Evolutionary conservation across 2,329 filamentous ascomycete genomes (phyloP).

Genomic region (Corinectria fuckeliana): DNA sequence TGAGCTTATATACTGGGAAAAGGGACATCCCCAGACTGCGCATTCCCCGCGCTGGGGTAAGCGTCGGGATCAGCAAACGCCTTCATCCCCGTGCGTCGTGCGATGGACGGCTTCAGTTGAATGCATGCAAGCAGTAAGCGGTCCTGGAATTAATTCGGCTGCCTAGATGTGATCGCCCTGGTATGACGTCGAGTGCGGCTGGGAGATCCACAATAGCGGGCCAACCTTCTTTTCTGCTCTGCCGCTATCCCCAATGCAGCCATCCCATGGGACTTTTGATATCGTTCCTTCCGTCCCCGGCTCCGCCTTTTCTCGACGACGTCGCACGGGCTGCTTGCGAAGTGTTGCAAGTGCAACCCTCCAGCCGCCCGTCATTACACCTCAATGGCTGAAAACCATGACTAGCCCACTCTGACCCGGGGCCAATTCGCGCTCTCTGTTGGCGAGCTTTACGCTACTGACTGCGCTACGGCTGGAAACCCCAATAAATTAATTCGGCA

Average conservation of each 20-base stretch:
- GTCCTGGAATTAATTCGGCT: neutral
- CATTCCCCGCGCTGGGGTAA: neutral
- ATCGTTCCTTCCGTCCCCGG: neutral
- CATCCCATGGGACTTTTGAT: neutral
- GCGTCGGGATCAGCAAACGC: neutral
- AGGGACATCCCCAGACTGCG: no score
- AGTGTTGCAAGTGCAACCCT: neutral
- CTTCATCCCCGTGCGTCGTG: neutral
- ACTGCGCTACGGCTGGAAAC: no score
- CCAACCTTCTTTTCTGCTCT: neutral
- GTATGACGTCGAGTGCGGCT: neutral
- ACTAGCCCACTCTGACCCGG: no score
- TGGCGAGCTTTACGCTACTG: no score
- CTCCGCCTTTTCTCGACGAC: neutral
- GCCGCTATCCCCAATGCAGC: neutral
- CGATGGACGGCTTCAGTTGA: neutral
- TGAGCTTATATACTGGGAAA: no score
- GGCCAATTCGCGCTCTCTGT: no score
- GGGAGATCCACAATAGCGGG: neutral
- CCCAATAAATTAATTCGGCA: no score
- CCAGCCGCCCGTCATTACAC: neutral
- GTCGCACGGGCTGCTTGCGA: no score
- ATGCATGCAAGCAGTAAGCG: no score
- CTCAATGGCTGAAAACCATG: no score
- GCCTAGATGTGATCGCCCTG: neutral